A percentile compares a stretch with the other conserved stretches of the same genome.
phyloP scores from a whole-genome alignment of 495 filamentous ascomycete genomes.

The Penicillium taxi region DNA sequence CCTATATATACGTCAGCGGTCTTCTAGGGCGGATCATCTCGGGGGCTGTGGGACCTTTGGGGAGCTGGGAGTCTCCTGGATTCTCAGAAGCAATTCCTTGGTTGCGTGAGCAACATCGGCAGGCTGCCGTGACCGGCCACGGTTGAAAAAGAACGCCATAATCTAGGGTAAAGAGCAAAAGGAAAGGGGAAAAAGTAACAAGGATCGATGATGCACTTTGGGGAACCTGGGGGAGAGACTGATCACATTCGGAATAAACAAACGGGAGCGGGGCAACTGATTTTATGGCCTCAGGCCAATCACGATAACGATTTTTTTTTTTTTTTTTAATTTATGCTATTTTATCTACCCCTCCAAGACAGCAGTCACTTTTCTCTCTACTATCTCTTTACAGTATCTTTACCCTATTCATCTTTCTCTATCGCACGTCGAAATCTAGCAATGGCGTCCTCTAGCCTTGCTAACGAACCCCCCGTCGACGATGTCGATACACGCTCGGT shows the following conservation, averaged over 20 bases:
- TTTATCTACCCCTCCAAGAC: conserved; percentile 21
- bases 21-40: conserved; percentile 23
- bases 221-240: no score
- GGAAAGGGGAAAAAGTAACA: conserved; percentile 4
- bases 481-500: conserved; percentile 27
- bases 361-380: conserved; percentile 4
- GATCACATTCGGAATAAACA: conserved; percentile 27
- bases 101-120: conserved; percentile 50
- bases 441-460: conserved; percentile 25
- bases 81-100: conserved; percentile 46
- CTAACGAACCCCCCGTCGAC: conserved; percentile 14
- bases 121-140: conserved; percentile 49
- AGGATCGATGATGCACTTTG: conserved; percentile 5
- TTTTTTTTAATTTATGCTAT: conserved; percentile 12
- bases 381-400: no score
- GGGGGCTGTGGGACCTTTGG: conserved; percentile 44
- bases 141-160: conserved; percentile 91
- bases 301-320: conserved; percentile 26
- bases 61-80: conserved; percentile 37
- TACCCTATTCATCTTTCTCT: no score
- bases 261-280: conserved; percentile 33
- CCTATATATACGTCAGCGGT: conserved; percentile 31
- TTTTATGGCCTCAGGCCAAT: conserved; percentile 17
- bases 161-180: conserved; percentile 10
- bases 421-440: conserved; percentile 4